Evolutionary conservation across 2,329 filamentous ascomycete species (phyloP).

Genomic region (Claviceps arundinis): DNA sequence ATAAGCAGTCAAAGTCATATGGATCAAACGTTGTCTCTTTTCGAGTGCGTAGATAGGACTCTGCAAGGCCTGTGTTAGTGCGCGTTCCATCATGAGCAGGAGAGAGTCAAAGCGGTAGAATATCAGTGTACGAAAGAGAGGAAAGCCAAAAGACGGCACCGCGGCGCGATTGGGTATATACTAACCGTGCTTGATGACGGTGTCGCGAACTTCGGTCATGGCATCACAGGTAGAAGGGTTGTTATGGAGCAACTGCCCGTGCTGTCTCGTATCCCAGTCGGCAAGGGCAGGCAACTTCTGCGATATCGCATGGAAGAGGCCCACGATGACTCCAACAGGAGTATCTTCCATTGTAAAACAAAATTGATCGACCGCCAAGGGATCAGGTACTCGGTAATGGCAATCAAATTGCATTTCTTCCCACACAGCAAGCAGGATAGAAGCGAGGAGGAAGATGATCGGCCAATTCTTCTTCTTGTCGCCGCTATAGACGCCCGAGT

Average conservation of each 20-base stretch:
- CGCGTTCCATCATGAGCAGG: neutral
- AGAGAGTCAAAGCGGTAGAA: neutral
- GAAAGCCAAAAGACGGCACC: neutral
- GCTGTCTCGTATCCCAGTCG: slow-evolving; percentile 87
- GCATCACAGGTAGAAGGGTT: slow-evolving; percentile 87
- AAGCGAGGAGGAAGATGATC: slow-evolving; percentile 94
- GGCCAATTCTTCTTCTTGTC: slow-evolving; percentile 99
- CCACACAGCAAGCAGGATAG: slow-evolving; percentile 87
- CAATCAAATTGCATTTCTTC: slow-evolving; percentile 98
- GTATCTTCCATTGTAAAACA: slow-evolving; percentile 94
- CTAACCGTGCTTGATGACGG: slow-evolving; percentile 90
- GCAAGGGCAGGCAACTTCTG: slow-evolving; percentile 87
- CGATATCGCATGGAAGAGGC: slow-evolving; percentile 93
- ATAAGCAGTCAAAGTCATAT: slow-evolving; percentile 85
- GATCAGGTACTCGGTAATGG: slow-evolving; percentile 85
- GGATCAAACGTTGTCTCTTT: slow-evolving; percentile 74
- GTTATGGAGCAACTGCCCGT: slow-evolving; percentile 81
- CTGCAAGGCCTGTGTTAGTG: slow-evolving; percentile 33
- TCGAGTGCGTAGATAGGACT: slow-evolving; percentile 73
- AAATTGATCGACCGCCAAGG: slow-evolving; percentile 79
- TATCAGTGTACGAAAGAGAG: neutral
- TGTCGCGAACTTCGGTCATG: slow-evolving; percentile 87
- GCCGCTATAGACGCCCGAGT: slow-evolving; percentile 95
- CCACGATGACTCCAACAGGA: slow-evolving; percentile 90
- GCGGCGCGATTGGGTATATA: slow-evolving; percentile 6